Evolutionary conservation across 106 monocot species (phyloP).

Genomic region (Allium cepa): DNA sequence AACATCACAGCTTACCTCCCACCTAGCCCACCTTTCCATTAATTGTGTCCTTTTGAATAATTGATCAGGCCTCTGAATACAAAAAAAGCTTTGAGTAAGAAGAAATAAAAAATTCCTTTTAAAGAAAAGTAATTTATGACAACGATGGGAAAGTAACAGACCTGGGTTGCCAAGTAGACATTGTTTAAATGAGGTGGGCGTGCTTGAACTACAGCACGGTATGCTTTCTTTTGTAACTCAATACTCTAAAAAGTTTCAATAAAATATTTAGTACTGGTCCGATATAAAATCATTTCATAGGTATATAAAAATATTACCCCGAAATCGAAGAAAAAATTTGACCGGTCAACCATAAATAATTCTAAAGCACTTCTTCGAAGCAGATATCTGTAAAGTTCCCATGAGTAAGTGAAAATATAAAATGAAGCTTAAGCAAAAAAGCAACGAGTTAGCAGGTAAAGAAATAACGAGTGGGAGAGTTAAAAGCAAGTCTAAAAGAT

Average conservation of each 20-base stretch:
- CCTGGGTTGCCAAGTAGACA: conserved; percentile 90
- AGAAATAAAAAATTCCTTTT: background rate
- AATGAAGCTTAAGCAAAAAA: no score
- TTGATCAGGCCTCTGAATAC: conserved; percentile 80
- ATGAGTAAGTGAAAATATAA: background rate
- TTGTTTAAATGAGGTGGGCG: conserved; percentile 85
- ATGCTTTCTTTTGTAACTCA: conserved; percentile 78
- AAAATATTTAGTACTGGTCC: no score
- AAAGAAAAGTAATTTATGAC: background rate
- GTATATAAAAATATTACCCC: conserved; percentile 39
- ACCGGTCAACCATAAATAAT: conserved; percentile 86
- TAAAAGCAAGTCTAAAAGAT: no score
- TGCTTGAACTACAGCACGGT: conserved; percentile 81
- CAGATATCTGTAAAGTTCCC: conserved; percentile 58
- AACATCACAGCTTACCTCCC: conserved; percentile 63
- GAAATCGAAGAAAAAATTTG: conserved; percentile 98
- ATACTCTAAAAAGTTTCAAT: conserved; percentile 37
- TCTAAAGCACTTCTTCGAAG: conserved; percentile 92
- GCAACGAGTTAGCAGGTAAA: no score
- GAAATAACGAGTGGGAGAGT: no score
- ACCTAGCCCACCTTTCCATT: conserved; percentile 95
- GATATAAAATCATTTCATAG: background rate
- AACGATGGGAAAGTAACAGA: conserved; percentile 9
- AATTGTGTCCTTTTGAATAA: conserved; percentile 89
- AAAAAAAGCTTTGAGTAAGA: conserved; percentile 1